These are phyloP conservation scores for Pseudogymnoascus destructans DNA, from an alignment of 2,329 filamentous ascomycete species.

Conservation along the genomic window DNA sequence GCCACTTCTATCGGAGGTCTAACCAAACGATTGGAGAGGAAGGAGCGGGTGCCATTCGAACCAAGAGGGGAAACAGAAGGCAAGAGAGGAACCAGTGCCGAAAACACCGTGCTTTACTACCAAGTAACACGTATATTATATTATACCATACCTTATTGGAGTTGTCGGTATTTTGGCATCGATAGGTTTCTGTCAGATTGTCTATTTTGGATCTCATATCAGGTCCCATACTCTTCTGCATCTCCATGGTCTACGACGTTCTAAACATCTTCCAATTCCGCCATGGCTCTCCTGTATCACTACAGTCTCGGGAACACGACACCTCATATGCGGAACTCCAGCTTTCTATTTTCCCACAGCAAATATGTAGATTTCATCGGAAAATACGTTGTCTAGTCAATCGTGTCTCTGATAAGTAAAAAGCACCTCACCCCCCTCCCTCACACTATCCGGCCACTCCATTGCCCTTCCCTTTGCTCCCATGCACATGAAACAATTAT, in stretches of 20 bases:
- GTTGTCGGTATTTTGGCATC: background rate
- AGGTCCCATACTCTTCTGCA: too few relatives aligned
- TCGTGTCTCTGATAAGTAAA: conserved; percentile 3
- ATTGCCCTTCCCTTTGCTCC: background rate
- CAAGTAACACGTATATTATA: background rate
- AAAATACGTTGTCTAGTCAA: background rate
- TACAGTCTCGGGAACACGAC: background rate
- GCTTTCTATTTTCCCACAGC: background rate
- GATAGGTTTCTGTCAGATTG: background rate
- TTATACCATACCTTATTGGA: background rate
- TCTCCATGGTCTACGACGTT: background rate
- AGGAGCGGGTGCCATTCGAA: background rate
- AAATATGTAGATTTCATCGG: conserved; percentile 3
- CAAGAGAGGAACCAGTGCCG: background rate
- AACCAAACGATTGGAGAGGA: conserved; percentile 7
- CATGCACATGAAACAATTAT: conserved; percentile 6
- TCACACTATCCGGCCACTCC: background rate
- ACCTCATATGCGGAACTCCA: background rate
- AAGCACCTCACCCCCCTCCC: conserved; percentile 4
- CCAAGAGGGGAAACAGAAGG: background rate
- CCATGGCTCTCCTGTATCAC: background rate
- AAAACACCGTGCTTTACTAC: background rate
- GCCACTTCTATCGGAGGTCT: conserved; percentile 1
- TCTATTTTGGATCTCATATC: background rate
- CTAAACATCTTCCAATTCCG: background rate